phyloP scores from a whole-genome alignment of 768 basidiomycete species.

The Lanmaoa pseudosensibilis region DNA sequence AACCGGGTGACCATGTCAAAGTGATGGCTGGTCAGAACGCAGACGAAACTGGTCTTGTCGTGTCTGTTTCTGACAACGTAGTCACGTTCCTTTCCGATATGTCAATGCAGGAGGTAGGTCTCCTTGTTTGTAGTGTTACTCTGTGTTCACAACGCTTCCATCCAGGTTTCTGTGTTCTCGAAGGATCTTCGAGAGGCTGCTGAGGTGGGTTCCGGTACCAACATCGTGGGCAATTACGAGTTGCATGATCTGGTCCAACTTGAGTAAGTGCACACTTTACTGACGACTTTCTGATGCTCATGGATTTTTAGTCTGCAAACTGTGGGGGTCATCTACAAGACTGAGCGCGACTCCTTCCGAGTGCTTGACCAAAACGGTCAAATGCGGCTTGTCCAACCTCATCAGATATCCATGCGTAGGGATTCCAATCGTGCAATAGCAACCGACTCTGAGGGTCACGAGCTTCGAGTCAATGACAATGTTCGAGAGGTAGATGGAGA shows the following conservation, averaged over 20 bases:
- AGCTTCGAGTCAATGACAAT: slow-evolving; percentile 83
- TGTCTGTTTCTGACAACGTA: slow-evolving; percentile 85
- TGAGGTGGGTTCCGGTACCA: slow-evolving; percentile 91
- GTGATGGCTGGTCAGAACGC: slow-evolving; percentile 94
- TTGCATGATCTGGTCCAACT: slow-evolving; percentile 95
- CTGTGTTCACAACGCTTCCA: slow-evolving; percentile 4
- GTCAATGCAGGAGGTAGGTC: slow-evolving; percentile 85
- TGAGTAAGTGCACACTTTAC: slow-evolving; percentile 60
- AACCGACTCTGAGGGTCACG: slow-evolving; percentile 84
- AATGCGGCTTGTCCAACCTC: slow-evolving; percentile 84
- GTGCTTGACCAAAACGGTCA: slow-evolving; percentile 94
- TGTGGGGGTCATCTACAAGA: slow-evolving; percentile 96
- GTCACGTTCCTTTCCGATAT: slow-evolving; percentile 98
- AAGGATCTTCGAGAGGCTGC: slow-evolving; percentile 97
- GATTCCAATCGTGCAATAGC: slow-evolving; percentile 83
- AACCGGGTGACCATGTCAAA: slow-evolving; percentile 97
- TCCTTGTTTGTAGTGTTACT: not conserved
- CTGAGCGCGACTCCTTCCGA: slow-evolving; percentile 93
- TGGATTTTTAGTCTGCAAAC: slow-evolving; percentile 68
- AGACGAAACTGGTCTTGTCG: slow-evolving; percentile 94
- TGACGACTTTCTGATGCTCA: slow-evolving; percentile 8
- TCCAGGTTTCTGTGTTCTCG: slow-evolving; percentile 91
- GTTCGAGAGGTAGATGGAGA: slow-evolving; percentile 91
- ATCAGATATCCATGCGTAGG: slow-evolving; percentile 90
- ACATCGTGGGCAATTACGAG: slow-evolving; percentile 90